Conservation (phyloP, 331 rosid genomes). For the Cydonia oblonga region DNA sequence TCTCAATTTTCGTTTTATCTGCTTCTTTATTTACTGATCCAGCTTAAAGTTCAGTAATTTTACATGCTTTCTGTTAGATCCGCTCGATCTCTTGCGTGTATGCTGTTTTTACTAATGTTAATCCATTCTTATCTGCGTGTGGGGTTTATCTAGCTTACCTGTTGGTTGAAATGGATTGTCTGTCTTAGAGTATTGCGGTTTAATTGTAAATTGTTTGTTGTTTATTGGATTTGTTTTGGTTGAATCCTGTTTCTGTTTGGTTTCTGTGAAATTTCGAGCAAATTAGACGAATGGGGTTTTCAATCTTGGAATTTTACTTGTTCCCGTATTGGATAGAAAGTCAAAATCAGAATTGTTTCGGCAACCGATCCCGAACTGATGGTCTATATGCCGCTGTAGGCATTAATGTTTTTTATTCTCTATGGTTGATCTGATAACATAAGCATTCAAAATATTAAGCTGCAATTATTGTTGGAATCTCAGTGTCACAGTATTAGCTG, state of each 20-base stretch:
- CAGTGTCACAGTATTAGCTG: neutral
- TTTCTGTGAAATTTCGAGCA: neutral
- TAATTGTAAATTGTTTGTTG: neutral
- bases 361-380: neutral
- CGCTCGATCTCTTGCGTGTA: conserved; percentile 22
- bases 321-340: neutral
- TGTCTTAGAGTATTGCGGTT: neutral
- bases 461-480: neutral
- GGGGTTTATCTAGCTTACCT: neutral
- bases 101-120: conserved; percentile 1
- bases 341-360: neutral
- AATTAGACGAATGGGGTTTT: neutral
- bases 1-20: neutral
- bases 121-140: neutral
- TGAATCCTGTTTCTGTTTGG: neutral
- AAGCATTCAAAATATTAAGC: neutral
- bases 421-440: neutral
- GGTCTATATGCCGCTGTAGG: neutral
- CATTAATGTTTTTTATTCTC: neutral
- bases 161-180: neutral
- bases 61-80: conserved; percentile 26
- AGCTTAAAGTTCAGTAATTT: neutral
- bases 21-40: neutral
- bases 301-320: neutral
- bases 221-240: neutral